A percentile compares a stretch with the other conserved stretches of the same genome.
Conservation (phyloP, 805 yeast species). For the Ogataea degrootiae region DNA sequence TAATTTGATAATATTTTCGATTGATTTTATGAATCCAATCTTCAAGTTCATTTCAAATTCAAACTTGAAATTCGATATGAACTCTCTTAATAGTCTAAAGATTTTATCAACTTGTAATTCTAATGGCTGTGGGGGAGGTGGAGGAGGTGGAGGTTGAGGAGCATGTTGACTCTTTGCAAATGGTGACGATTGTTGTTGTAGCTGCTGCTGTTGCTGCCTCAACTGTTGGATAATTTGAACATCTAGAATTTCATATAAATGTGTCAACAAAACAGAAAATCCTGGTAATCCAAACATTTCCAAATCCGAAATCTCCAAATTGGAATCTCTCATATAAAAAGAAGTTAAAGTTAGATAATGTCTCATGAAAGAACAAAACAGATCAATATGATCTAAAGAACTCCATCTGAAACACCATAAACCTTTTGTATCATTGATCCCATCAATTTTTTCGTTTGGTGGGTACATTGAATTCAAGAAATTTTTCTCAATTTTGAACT, state of each 20-base stretch:
- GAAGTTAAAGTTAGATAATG: constrained; percentile 43
- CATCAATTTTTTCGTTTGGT: constrained; percentile 34
- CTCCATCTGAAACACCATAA: constrained; percentile 63
- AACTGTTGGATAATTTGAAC: constrained; percentile 18
- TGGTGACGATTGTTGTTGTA: neutral
- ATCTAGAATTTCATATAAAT: constrained; percentile 37
- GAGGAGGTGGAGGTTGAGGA: constrained; percentile 5
- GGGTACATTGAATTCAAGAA: constrained; percentile 35
- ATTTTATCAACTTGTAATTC: constrained; percentile 28
- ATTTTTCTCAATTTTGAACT: constrained; percentile 25
- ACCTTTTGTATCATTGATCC: constrained; percentile 55
- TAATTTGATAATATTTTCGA: constrained; percentile 22
- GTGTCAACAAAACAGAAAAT: constrained; percentile 38
- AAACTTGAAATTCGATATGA: constrained; percentile 26
- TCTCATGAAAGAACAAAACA: constrained; percentile 57
- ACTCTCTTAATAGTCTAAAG: constrained; percentile 33
- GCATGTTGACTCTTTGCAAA: neutral
- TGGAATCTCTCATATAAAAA: constrained; percentile 12
- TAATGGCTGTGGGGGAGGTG: constrained; percentile 2
- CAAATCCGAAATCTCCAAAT: constrained; percentile 8
- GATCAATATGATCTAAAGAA: constrained; percentile 45
- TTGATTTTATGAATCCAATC: constrained; percentile 16
- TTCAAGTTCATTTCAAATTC: constrained; percentile 24
- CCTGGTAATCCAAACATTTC: constrained; percentile 38
- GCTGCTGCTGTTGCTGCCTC: constrained; percentile 6